Evolutionary conservation across 208 protist genomes (phyloP), one percentile per base, ranked within the genome.

Genomic region (Trypanosoma rangeli): DNA sequence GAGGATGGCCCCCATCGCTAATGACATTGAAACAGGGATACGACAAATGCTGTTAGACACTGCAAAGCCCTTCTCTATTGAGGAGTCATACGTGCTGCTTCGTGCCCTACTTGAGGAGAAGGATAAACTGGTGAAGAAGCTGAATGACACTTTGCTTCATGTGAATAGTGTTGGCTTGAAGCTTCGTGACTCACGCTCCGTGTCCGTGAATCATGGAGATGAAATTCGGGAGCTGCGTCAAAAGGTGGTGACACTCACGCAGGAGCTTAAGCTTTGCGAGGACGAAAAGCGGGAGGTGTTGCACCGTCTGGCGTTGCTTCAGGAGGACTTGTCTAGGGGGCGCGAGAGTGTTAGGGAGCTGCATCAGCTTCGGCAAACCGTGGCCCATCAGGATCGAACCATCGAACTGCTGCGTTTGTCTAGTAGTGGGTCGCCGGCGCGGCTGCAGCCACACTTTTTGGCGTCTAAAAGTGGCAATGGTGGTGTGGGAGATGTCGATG

Each of bases 81-180:
- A 70, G n/a, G 71, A 76, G 35, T 64, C 64, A 0, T 76, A 54
- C 29, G 39, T 50, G 18, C 31, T 71, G 48, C 29, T 76, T n/a
- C 37, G 57, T 44, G 49, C 20, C 8, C 64, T 76, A 29, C 48
- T 64, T 58, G 42, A 59, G 7, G 71, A 63, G 35, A 75, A 75
- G 48, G 42, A 63, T 42, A 39, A 60, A 10, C 49, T 75, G 31
- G 33, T 55, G 9, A 46, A 67, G 15, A 68, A 28, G 57, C 56
- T 69, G 5, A 29, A 63, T 50, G 46, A 69, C 0, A 26, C 55
- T 0, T 22, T 35, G 35, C 31, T 73, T 73, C 48, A 64, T 22
- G 1, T 73, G 49, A 65, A 50, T 46, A 35, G 42, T 22, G 22
- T 44, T 7, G 10, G 63, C 46, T 15, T 44, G 4, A 35, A 46